A percentile compares a stretch with the other conserved stretches of the same genome.
These are phyloP conservation scores for Trebouxia sp. DNA, from an alignment of 139 green algal species.

Conservation along the genomic window DNA sequence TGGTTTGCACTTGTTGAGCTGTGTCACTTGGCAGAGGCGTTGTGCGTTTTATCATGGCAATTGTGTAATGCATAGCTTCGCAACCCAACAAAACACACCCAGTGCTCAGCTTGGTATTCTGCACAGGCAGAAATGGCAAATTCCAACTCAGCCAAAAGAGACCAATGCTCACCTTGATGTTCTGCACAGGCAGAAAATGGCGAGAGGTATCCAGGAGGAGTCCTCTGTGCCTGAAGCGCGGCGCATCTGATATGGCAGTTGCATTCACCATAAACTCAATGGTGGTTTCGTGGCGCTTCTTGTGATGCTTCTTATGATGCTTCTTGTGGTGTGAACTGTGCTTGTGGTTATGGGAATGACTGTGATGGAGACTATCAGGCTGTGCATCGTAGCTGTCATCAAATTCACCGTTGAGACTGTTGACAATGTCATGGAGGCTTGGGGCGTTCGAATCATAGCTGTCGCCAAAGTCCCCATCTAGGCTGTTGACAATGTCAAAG, in stretches of 20 bases:
- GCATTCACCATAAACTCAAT: constrained; percentile 30
- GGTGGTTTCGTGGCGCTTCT: constrained; percentile 1
- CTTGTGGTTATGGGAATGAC: neutral
- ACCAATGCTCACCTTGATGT: constrained; percentile 37
- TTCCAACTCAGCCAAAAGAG: neutral
- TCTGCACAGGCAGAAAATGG: constrained; percentile 59
- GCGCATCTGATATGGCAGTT: constrained; percentile 46
- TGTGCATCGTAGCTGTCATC: neutral
- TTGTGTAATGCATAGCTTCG: neutral
- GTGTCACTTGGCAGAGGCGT: too few relatives aligned
- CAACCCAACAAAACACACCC: neutral
- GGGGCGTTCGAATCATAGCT: too few relatives aligned
- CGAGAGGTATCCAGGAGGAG: constrained; percentile 63
- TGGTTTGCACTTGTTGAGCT: too few relatives aligned
- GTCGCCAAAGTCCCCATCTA: too few relatives aligned
- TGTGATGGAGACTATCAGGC: neutral
- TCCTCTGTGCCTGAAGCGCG: constrained; percentile 54
- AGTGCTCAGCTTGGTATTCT: neutral
- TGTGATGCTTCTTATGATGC: constrained; percentile 31
- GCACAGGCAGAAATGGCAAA: neutral
- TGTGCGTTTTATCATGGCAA: too few relatives aligned
- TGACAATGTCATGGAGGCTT: too few relatives aligned
- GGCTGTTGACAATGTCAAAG: neutral
- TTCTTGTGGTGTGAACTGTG: neutral
- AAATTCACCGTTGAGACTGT: too few relatives aligned